A percentile compares a stretch with the other conserved stretches of the same genome.
Conservation (phyloP, 2,329 filamentous ascomycete genomes). For the Neocatenulostroma microsporum region DNA sequence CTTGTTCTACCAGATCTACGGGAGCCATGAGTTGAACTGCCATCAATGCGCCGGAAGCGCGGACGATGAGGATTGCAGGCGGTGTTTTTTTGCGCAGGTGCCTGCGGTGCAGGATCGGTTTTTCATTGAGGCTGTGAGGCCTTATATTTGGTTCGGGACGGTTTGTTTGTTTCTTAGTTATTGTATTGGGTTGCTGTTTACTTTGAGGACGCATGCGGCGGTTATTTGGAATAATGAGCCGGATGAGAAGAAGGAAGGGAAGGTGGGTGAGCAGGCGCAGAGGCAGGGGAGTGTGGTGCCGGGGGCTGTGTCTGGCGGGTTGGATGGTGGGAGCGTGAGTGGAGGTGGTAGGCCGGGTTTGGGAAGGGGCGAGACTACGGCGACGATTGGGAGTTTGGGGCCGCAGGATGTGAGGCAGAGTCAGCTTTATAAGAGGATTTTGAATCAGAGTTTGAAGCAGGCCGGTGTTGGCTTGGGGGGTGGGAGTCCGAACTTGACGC, state of each 20-base stretch:
- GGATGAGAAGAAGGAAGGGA: constrained; percentile 41
- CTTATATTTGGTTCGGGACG: constrained; percentile 87
- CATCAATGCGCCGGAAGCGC: constrained; percentile 50
- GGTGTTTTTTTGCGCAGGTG: constrained; percentile 87
- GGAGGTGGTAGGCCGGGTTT: constrained; percentile 1
- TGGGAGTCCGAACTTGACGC: constrained; percentile 23
- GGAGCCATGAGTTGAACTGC: constrained; percentile 91
- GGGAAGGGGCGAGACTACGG: constrained; percentile 12
- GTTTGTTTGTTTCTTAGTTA: constrained; percentile 85
- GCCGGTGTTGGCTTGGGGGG: constrained; percentile 57
- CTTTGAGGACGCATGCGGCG: constrained; percentile 86
- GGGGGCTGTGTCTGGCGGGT: constrained; percentile 10
- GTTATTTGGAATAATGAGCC: constrained; percentile 88
- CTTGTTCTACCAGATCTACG: constrained; percentile 97
- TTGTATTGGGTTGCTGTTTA: constrained; percentile 89
- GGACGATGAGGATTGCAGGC: constrained; percentile 64
- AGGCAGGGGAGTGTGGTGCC: constrained; percentile 2
- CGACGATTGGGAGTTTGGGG: constrained; percentile 34
- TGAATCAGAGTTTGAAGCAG: constrained; percentile 82
- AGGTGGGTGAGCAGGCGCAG: constrained; percentile 17
- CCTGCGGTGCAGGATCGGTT: constrained; percentile 81
- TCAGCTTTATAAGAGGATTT: constrained; percentile 83
- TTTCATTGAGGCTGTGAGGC: constrained; percentile 81
- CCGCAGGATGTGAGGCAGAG: constrained; percentile 73
- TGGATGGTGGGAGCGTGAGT: neutral